Conservation (phyloP, 805 yeast species). For the Schwanniomyces polymorphus region DNA sequence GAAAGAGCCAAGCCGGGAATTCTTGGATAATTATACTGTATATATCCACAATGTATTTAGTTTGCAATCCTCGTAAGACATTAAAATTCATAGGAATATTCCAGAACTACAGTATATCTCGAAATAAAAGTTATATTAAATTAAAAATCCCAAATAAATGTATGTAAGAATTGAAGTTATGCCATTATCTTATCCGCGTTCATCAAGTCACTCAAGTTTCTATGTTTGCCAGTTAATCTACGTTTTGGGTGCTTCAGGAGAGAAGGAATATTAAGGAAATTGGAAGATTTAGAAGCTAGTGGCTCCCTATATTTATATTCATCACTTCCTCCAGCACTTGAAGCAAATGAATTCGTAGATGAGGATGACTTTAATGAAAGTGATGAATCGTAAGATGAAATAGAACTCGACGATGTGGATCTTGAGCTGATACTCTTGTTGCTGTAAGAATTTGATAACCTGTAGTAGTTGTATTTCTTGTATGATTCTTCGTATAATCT, state of each 20-base stretch:
- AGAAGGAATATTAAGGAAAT: conserved; percentile 5
- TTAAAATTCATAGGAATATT: too few relatives aligned
- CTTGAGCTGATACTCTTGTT: conserved; percentile 6
- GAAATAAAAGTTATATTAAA: not conserved
- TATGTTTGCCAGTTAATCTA: not conserved
- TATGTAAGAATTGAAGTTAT: not conserved
- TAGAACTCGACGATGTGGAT: conserved; percentile 9
- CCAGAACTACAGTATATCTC: not conserved
- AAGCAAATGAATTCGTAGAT: conserved; percentile 6
- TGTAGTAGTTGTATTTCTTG: conserved; percentile 30
- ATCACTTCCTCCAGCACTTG: conserved; percentile 6
- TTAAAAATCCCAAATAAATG: not conserved
- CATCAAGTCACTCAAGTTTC: conserved; percentile 4
- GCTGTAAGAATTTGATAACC: conserved; percentile 22
- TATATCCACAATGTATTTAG: not conserved
- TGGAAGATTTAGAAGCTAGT: conserved; percentile 9
- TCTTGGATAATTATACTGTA: not conserved
- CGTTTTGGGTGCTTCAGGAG: not conserved
- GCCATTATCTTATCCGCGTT: conserved; percentile 12
- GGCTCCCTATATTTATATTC: conserved; percentile 7
- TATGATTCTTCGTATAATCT: conserved; percentile 23
- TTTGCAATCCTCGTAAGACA: not conserved
- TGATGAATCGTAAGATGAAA: conserved; percentile 14
- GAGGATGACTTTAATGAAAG: conserved; percentile 17
- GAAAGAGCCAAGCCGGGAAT: too few relatives aligned